phyloP scores from a whole-genome alignment of 225 moss, liverwort and hornwort species.

The Neckera pumila region DNA sequence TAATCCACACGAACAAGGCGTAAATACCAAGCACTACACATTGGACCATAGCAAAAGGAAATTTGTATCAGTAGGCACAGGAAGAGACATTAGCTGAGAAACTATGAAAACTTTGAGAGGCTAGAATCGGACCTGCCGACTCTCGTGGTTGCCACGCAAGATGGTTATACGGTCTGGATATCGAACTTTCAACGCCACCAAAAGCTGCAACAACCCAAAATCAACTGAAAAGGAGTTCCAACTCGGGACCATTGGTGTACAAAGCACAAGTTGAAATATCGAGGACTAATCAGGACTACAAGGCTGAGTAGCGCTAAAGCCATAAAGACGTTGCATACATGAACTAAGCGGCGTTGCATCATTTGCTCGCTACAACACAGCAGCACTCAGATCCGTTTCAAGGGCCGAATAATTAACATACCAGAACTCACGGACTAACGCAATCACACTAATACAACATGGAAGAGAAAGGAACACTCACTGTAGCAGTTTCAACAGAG shows the following conservation, averaged over 20 bases:
- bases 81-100: background rate
- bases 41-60: too few relatives aligned
- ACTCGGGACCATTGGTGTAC: background rate
- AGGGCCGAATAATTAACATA: background rate
- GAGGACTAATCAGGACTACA: accelerated
- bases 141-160: conserved; percentile 76
- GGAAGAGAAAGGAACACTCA: background rate
- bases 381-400: background rate
- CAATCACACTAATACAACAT: background rate
- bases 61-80: background rate
- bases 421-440: background rate
- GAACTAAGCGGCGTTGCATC: background rate
- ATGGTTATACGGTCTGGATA: conserved; percentile 80
- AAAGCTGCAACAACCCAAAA: conserved; percentile 4
- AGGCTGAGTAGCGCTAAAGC: background rate
- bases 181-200: conserved; percentile 80
- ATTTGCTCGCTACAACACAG: too few relatives aligned
- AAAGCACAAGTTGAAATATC: background rate
- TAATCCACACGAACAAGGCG: background rate
- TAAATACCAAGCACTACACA: background rate
- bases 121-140: conserved; percentile 21
- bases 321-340: background rate
- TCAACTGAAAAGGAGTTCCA: background rate
- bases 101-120: background rate
- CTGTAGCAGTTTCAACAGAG: conserved; percentile 69